phyloP scores from a whole-genome alignment of 495 filamentous ascomycete genomes.

The Penicillium egyptiacum region DNA sequence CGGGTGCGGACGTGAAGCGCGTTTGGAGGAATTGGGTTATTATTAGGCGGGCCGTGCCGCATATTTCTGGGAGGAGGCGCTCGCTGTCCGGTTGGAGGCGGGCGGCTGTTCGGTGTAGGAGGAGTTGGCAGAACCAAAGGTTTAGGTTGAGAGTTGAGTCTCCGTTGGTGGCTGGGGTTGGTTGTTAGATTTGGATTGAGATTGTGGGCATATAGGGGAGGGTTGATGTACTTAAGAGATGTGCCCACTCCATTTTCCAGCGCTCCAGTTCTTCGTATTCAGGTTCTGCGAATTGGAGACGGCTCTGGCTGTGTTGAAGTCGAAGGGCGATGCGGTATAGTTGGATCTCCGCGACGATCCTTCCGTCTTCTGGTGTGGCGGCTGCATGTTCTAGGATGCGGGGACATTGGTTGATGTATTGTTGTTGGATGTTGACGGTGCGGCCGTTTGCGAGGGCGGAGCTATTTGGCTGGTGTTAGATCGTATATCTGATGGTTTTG shows the following conservation, averaged over 20 bases:
- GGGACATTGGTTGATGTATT: slow-evolving; percentile 39
- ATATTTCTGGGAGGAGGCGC: slow-evolving; percentile 31
- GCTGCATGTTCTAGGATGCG: slow-evolving; percentile 37
- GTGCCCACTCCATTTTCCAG: slow-evolving; percentile 44
- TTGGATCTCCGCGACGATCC: slow-evolving; percentile 42
- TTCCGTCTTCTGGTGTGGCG: slow-evolving; percentile 37
- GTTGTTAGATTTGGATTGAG: slow-evolving; percentile 12
- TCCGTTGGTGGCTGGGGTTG: slow-evolving; percentile 28
- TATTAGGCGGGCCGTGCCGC: slow-evolving; percentile 38
- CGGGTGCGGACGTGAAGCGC: slow-evolving; percentile 32
- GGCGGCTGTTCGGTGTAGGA: slow-evolving; percentile 38
- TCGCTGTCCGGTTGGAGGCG: slow-evolving; percentile 33
- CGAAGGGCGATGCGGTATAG: slow-evolving; percentile 35
- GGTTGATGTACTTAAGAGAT: slow-evolving; percentile 33
- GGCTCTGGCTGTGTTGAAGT: slow-evolving; percentile 31
- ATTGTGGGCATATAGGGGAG: background rate
- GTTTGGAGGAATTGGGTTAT: slow-evolving; percentile 38
- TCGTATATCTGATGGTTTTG: background rate
- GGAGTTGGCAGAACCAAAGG: slow-evolving; percentile 43
- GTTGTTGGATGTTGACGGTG: slow-evolving; percentile 34
- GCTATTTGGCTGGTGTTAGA: slow-evolving; percentile 18
- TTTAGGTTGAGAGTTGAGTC: slow-evolving; percentile 38
- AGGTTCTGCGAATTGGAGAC: slow-evolving; percentile 32
- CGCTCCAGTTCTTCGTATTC: slow-evolving; percentile 43
- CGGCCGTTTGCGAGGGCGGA: slow-evolving; percentile 42